Evolutionary conservation across 371 early-diverging fungal genomes (phyloP), one percentile per base, ranked within the genome.

Genomic region (Mortierella sp.): DNA sequence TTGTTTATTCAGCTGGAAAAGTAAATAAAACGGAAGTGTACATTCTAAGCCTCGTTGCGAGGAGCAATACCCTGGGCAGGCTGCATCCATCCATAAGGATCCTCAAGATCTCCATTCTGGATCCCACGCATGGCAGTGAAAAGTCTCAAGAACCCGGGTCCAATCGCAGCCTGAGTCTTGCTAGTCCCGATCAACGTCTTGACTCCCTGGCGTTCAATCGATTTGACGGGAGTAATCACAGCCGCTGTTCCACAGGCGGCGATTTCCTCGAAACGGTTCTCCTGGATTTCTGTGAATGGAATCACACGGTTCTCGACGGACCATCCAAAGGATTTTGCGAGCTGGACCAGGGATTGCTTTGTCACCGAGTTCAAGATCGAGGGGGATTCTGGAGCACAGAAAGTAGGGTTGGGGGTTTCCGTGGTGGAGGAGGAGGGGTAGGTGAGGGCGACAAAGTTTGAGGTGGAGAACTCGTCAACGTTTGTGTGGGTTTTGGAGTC

Each of bases 171-270:
- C 3, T 84, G 82, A 35, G 90, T 87, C 29, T 88, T 87, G 14
- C 85, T 81, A 32, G 80, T 81, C 58, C 91, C 90, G 46, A 91
- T 88, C 35, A 60, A 63, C 44, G 87, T 88, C 12, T 78, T 82
- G 63, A 88, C 78, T 24, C 90, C 89, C 1, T 93, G 93, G 65
- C 93, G 91, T 68, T 93, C 92, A 76, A 96, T 94, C 68, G 89
- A 90, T 60, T 91, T 92, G 71, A 96, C 92, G 43, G 96, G 95
- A 11, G 96, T 96, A 72, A 96, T 92, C 58, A 96, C 92, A 4
- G 95, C 95, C 11, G 96, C 96, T 5, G 96, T 96, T 18, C 96
- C 96, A 76, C 93, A 92, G 48, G 96, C 96, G 32, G 94, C 95
- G 11, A 94, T 90, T 80, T 95, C 95, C 29, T 88, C 92, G 83